These are phyloP conservation scores for Puccinia brachypodii DNA, from an alignment of 1,284 basidiomycete genomes.

Conservation along the genomic window DNA sequence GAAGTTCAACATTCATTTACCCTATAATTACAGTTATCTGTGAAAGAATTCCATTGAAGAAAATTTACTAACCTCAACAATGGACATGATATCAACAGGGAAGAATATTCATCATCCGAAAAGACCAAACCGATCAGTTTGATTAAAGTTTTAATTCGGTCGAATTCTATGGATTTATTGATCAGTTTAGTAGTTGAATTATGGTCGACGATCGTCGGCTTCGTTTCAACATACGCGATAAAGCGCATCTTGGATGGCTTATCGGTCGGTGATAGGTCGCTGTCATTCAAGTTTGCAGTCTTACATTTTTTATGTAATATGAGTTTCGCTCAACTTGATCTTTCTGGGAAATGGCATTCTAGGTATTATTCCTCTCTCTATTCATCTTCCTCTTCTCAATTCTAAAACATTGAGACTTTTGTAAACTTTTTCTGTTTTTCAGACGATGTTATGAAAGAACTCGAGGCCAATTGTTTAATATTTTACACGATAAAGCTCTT, in stretches of 20 bases:
- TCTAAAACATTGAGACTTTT: background rate
- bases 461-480: conserved; percentile 44
- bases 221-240: conserved; percentile 53
- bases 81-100: background rate
- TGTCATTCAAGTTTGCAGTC: conserved; percentile 56
- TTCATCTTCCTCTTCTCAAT: background rate
- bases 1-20: background rate
- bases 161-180: conserved; percentile 26
- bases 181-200: conserved; percentile 30
- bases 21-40: too few relatives aligned
- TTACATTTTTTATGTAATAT: conserved; percentile 60
- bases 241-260: conserved; percentile 52
- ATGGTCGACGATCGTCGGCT: conserved; percentile 58
- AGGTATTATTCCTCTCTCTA: conserved; percentile 54
- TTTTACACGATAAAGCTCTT: conserved; percentile 46
- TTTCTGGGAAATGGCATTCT: conserved; percentile 68
- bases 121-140: conserved; percentile 56
- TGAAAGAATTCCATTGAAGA: background rate
- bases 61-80: background rate
- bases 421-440: background rate
- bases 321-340: conserved; percentile 68
- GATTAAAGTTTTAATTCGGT: conserved; percentile 27
- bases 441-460: conserved; percentile 52
- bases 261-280: conserved; percentile 59
- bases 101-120: conserved; percentile 57